These are phyloP conservation scores for Xerocomellus chrysenteron DNA, from an alignment of 768 basidiomycete species.

Conservation along the genomic window DNA sequence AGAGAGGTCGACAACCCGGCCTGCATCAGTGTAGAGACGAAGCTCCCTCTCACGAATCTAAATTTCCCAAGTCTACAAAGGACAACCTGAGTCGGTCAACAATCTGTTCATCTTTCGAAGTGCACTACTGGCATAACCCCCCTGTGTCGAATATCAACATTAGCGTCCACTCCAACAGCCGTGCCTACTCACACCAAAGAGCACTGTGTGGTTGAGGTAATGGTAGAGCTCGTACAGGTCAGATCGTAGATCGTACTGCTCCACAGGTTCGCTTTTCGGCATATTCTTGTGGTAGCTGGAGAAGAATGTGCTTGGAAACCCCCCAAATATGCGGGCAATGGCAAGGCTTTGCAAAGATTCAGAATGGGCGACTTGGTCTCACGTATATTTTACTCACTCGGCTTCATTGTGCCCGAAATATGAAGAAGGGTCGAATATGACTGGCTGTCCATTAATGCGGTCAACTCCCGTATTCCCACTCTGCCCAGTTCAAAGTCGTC, in stretches of 20 bases:
- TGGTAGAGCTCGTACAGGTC: constrained; percentile 81
- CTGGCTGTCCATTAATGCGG: constrained; percentile 48
- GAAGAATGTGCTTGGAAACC: constrained; percentile 65
- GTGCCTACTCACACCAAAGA: constrained; percentile 64
- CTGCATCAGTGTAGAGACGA: constrained; percentile 93
- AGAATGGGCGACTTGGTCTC: background rate
- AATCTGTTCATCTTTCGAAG: constrained; percentile 44
- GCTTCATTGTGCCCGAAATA: constrained; percentile 82
- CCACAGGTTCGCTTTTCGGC: constrained; percentile 63
- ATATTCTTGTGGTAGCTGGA: constrained; percentile 59
- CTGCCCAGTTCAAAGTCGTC: constrained; percentile 34
- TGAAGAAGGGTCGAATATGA: constrained; percentile 78
- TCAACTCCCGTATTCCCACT: constrained; percentile 74
- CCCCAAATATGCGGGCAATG: constrained; percentile 79
- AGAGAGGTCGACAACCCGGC: constrained; percentile 96
- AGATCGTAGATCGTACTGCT: constrained; percentile 60
- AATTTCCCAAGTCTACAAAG: constrained; percentile 9
- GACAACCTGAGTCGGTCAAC: constrained; percentile 36
- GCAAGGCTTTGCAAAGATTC: constrained; percentile 49
- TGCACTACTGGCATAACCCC: constrained; percentile 54
- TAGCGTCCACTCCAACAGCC: background rate
- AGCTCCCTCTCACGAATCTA: constrained; percentile 94
- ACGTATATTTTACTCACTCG: constrained; percentile 52
- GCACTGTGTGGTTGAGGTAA: constrained; percentile 76
- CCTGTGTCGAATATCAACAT: constrained; percentile 24